phyloP scores from a whole-genome alignment of 148 eudicot genomes.

The Diospyros lotus region DNA sequence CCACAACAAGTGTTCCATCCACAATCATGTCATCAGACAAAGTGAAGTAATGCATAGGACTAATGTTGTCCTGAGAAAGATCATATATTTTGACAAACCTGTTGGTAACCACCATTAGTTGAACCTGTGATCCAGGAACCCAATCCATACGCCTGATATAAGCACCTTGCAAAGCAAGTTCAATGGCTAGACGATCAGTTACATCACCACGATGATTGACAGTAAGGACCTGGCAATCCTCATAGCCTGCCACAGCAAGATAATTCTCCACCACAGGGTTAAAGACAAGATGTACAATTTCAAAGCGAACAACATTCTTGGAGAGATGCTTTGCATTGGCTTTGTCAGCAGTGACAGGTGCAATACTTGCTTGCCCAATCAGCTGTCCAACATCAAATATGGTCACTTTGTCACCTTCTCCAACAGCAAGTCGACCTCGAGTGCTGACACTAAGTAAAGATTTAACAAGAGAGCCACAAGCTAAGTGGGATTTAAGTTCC shows the following conservation, averaged over 20 bases:
- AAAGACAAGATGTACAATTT: conserved; percentile 89
- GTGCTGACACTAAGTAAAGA: conserved; percentile 88
- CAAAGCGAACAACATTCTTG: conserved; percentile 93
- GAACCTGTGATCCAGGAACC: conserved; percentile 99
- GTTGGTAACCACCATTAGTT: conserved; percentile 94
- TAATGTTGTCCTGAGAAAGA: conserved; percentile 92
- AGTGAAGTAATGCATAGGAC: conserved; percentile 91
- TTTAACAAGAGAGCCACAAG: conserved; percentile 90
- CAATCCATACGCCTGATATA: conserved; percentile 92
- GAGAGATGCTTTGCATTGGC: conserved; percentile 96
- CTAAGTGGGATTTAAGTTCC: conserved; percentile 83
- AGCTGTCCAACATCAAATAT: conserved; percentile 98
- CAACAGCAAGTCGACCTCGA: conserved; percentile 98
- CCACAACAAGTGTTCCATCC: conserved; percentile 74
- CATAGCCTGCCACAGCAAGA: conserved; percentile 95
- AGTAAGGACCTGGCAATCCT: conserved; percentile 98
- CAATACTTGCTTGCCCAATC: conserved; percentile 95
- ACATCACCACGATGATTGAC: conserved; percentile 97
- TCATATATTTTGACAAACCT: conserved; percentile 95
- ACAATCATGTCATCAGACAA: conserved; percentile 71
- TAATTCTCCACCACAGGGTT: conserved; percentile 90
- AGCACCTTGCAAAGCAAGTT: conserved; percentile 98
- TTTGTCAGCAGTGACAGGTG: conserved; percentile 97
- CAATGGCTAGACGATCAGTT: conserved; percentile 91
- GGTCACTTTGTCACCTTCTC: conserved; percentile 99